A percentile compares a stretch with the other conserved stretches of the same genome.
These are phyloP conservation scores for Thielaviopsis punctulata DNA, from an alignment of 2,329 filamentous ascomycete genomes.

Conservation along the genomic window DNA sequence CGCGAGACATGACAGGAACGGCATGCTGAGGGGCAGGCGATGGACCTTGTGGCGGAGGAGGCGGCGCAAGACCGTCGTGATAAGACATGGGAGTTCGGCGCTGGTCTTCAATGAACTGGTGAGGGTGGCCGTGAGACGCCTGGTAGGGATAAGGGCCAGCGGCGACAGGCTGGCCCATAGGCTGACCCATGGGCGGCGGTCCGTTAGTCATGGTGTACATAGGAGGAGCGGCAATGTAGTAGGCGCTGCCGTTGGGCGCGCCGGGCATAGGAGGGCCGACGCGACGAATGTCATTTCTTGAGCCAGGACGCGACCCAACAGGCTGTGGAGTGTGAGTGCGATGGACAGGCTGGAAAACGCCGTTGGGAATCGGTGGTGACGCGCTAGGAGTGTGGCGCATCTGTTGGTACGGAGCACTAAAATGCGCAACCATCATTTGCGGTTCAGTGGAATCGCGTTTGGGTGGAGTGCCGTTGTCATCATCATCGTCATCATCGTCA, in stretches of 20 bases:
- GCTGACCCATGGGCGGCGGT: conserved; percentile 3
- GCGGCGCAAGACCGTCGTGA: conserved; percentile 25
- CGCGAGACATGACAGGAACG: conserved; percentile 23
- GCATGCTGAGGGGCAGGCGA: conserved; percentile 23
- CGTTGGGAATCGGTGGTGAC: conserved; percentile 74
- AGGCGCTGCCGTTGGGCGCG: conserved; percentile 16
- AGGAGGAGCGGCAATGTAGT: conserved; percentile 14
- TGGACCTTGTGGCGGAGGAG: conserved; percentile 37
- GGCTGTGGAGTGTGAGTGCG: conserved; percentile 15
- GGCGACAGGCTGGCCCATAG: conserved; percentile 1
- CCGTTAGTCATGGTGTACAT: conserved; percentile 18
- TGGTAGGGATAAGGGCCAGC: conserved; percentile 14
- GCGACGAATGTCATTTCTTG: conserved; percentile 20
- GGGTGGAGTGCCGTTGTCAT: conserved; percentile 56
- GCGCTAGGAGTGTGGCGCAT: conserved; percentile 70
- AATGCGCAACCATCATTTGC: conserved; percentile 53
- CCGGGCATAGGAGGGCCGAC: conserved; percentile 15
- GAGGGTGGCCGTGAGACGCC: conserved; percentile 25
- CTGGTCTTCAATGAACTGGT: conserved; percentile 60
- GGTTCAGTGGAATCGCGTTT: conserved; percentile 42
- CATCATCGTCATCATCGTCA: conserved; percentile 71
- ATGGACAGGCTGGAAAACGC: conserved; percentile 29
- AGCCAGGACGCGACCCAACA: conserved; percentile 15
- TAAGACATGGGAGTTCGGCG: conserved; percentile 45
- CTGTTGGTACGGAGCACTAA: conserved; percentile 60